Conservation (phyloP, 2,329 filamentous ascomycete genomes). For the Pyrenochaeta sp. region DNA sequence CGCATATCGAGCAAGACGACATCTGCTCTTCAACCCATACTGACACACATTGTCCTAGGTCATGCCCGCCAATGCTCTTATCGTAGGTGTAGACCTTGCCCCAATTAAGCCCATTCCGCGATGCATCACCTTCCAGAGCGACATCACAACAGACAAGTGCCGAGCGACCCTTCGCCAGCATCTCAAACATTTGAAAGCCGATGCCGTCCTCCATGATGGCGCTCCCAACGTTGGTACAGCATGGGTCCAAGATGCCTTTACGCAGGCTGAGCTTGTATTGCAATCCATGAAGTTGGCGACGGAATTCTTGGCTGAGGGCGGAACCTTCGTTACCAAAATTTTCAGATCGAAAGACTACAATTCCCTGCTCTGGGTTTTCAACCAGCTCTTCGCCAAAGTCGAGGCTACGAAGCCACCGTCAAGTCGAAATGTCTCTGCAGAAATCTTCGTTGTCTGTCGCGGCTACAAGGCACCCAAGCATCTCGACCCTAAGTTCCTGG, state of each 20-base stretch:
- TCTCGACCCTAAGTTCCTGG: conserved; percentile 91
- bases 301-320: conserved; percentile 80
- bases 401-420: conserved; percentile 98
- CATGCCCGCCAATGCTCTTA: conserved; percentile 89
- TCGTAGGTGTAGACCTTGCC: conserved; percentile 91
- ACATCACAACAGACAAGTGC: conserved; percentile 97
- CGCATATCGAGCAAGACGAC: conserved; percentile 56
- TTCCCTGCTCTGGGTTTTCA: conserved; percentile 94
- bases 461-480: conserved; percentile 95
- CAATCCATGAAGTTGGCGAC: conserved; percentile 93
- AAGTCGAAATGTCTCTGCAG: conserved; percentile 93
- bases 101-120: conserved; percentile 96
- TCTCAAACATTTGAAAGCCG: conserved; percentile 94
- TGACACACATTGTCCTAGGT: conserved; percentile 52
- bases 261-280: conserved; percentile 90
- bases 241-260: conserved; percentile 98
- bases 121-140: conserved; percentile 94
- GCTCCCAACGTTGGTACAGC: conserved; percentile 97
- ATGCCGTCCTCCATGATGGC: conserved; percentile 95
- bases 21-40: background rate
- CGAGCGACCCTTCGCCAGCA: conserved; percentile 88
- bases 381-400: conserved; percentile 93
- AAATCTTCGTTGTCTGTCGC: conserved; percentile 97
- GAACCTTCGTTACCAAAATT: conserved; percentile 96
- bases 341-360: conserved; percentile 98